phyloP scores from a whole-genome alignment of 768 basidiomycete genomes.

The Boletus reticulatus region DNA sequence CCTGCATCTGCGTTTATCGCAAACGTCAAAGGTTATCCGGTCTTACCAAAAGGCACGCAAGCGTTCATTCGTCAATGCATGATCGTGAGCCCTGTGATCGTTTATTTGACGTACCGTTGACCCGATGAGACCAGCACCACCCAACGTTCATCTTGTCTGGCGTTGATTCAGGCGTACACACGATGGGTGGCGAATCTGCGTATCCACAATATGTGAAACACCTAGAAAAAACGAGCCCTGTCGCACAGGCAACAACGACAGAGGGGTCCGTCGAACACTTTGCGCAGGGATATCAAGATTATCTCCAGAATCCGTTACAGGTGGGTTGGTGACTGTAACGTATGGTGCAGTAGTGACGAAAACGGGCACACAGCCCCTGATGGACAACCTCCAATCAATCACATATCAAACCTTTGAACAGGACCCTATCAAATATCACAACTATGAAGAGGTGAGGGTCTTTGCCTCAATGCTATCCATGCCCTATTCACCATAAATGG shows the following conservation, averaged over 20 bases:
- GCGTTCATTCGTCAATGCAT: conserved; percentile 87
- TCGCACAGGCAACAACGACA: conserved; percentile 59
- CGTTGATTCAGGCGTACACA: conserved; percentile 62
- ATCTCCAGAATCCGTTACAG: conserved; percentile 92
- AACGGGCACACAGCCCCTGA: conserved; percentile 64
- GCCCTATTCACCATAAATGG: conserved; percentile 9
- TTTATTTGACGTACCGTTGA: conserved; percentile 16
- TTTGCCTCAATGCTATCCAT: conserved; percentile 6
- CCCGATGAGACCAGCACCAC: conserved; percentile 56
- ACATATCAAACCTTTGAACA: conserved; percentile 98
- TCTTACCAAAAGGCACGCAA: conserved; percentile 91
- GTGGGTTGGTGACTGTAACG: conserved; percentile 36
- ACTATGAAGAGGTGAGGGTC: conserved; percentile 82
- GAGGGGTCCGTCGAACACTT: conserved; percentile 84
- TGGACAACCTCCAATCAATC: conserved; percentile 94
- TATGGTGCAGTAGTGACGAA: conserved; percentile 6
- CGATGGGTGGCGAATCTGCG: conserved; percentile 77
- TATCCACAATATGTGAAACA: conserved; percentile 89
- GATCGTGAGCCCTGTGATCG: conserved; percentile 53
- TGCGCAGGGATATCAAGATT: conserved; percentile 92
- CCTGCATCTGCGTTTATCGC: conserved; percentile 92
- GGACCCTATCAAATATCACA: conserved; percentile 93
- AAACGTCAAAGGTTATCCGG: conserved; percentile 95
- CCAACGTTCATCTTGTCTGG: conserved; percentile 83
- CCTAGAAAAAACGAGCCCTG: conserved; percentile 74